phyloP scores from a whole-genome alignment of 2,329 filamentous ascomycete genomes.

The Rhinocladiella similis region DNA sequence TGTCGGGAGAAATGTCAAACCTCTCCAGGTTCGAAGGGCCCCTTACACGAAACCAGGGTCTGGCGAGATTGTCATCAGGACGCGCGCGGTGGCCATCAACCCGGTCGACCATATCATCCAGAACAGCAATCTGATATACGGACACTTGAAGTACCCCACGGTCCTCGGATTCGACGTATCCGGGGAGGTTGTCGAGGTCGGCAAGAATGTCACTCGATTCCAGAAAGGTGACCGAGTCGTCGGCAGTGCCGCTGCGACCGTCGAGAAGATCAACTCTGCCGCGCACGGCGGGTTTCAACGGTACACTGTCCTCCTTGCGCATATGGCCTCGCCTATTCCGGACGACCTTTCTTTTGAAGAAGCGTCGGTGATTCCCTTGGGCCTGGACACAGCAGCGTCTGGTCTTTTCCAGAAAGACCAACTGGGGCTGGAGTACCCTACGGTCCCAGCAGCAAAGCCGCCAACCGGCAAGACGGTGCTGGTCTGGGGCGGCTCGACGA shows the following conservation, averaged over 20 bases:
- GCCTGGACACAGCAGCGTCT: neutral
- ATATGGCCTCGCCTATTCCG: conserved; percentile 11
- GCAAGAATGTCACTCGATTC: conserved; percentile 13
- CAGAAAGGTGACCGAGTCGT: conserved; percentile 16
- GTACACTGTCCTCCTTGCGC: conserved; percentile 21
- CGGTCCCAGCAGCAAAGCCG: neutral
- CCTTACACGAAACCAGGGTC: too few relatives aligned
- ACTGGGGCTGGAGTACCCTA: conserved; percentile 1
- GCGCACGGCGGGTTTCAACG: conserved; percentile 22
- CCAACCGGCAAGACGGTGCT: conserved; percentile 32
- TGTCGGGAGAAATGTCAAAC: too few relatives aligned
- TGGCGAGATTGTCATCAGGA: too few relatives aligned
- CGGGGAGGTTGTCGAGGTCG: conserved; percentile 19
- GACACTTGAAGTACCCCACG: conserved; percentile 13
- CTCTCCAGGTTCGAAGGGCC: neutral
- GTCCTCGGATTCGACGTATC: conserved; percentile 24
- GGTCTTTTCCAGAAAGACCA: too few relatives aligned
- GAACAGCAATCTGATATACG: too few relatives aligned
- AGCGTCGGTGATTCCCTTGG: conserved; percentile 16
- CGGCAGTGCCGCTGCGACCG: too few relatives aligned
- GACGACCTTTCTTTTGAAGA: conserved; percentile 13
- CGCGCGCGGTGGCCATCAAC: too few relatives aligned
- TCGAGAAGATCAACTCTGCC: conserved; percentile 11
- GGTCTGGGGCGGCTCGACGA: conserved; percentile 42
- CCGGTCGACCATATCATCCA: too few relatives aligned